Evolutionary conservation across 768 basidiomycete species (phyloP).

Genomic region (Russula olivacea): DNA sequence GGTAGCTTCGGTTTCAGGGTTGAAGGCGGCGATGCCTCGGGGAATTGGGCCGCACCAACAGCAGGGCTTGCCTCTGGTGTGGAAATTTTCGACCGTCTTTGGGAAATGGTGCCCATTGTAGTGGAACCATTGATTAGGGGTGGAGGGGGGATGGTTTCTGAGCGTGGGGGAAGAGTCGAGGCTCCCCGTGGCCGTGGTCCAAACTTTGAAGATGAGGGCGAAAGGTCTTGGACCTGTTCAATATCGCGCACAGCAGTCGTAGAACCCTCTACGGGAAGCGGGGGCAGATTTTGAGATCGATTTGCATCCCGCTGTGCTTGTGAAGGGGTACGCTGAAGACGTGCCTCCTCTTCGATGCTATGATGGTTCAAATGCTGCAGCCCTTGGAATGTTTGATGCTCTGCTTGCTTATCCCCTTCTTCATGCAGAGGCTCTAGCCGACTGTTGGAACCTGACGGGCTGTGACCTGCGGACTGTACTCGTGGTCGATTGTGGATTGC

Average conservation of each 20-base stretch:
- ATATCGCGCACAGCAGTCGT: constrained; percentile 33
- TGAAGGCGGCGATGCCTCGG: constrained; percentile 25
- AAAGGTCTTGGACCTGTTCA: constrained; percentile 23
- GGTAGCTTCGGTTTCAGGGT: constrained; percentile 37
- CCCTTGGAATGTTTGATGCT: constrained; percentile 30
- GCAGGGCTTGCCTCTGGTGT: constrained; percentile 43
- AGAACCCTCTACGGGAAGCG: constrained; percentile 67
- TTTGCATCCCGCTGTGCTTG: constrained; percentile 19
- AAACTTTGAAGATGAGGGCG: constrained; percentile 33
- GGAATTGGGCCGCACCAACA: constrained; percentile 9
- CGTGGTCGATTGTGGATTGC: constrained; percentile 36
- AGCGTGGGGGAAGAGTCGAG: constrained; percentile 38
- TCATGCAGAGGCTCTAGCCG: constrained; percentile 58
- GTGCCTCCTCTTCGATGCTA: constrained; percentile 31
- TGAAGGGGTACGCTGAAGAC: constrained; percentile 21
- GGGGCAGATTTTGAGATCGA: constrained; percentile 35
- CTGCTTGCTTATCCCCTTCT: constrained; percentile 40
- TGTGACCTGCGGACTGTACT: constrained; percentile 48
- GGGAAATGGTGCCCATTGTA: constrained; percentile 58
- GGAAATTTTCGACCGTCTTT: constrained; percentile 61
- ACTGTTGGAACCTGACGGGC: constrained; percentile 49
- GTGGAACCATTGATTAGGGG: constrained; percentile 54
- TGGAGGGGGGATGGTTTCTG: constrained; percentile 29
- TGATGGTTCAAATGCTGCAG: constrained; percentile 29
- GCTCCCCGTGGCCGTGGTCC: constrained; percentile 52